Evolutionary conservation across 2,329 filamentous ascomycete species (phyloP).

Genomic region (Waltergamsia citrina): DNA sequence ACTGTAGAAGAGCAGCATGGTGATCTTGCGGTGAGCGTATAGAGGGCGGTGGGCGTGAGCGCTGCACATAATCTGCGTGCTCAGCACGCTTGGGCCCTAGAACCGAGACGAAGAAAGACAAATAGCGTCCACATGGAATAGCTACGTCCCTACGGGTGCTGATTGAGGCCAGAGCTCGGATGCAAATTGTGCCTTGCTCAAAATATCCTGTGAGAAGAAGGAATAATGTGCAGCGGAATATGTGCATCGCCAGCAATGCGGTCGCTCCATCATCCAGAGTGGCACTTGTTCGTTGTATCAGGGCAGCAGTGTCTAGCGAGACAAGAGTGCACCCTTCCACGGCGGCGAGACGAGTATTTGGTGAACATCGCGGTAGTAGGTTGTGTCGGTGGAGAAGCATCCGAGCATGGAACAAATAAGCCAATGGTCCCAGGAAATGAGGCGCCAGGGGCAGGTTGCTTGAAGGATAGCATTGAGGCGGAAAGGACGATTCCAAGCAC

Average conservation of each 20-base stretch:
- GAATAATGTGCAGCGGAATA: slow-evolving; percentile 80
- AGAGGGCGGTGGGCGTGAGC: slow-evolving; percentile 19
- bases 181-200: slow-evolving; percentile 61
- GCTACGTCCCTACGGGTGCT: slow-evolving; percentile 65
- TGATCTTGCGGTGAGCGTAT: slow-evolving; percentile 13
- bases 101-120: slow-evolving; percentile 69
- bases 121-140: slow-evolving; percentile 67
- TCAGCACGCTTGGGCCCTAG: slow-evolving; percentile 48
- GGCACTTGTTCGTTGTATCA: slow-evolving; percentile 57
- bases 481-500: slow-evolving; percentile 70
- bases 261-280: slow-evolving; percentile 59
- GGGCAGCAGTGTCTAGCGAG: slow-evolving; percentile 67
- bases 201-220: slow-evolving; percentile 67
- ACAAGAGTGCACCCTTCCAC: slow-evolving; percentile 68
- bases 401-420: slow-evolving; percentile 74
- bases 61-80: slow-evolving; percentile 26
- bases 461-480: slow-evolving; percentile 60
- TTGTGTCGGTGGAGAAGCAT: slow-evolving; percentile 85
- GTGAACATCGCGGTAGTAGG: slow-evolving; percentile 60
- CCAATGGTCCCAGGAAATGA: slow-evolving; percentile 62
- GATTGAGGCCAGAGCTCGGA: slow-evolving; percentile 62
- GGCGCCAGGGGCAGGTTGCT: slow-evolving; percentile 63
- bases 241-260: slow-evolving; percentile 68
- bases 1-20: slow-evolving; percentile 18
- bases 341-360: slow-evolving; percentile 57